These are phyloP conservation scores for Athelia psychrophila DNA, from an alignment of 1,284 basidiomycete species.

Conservation along the genomic window DNA sequence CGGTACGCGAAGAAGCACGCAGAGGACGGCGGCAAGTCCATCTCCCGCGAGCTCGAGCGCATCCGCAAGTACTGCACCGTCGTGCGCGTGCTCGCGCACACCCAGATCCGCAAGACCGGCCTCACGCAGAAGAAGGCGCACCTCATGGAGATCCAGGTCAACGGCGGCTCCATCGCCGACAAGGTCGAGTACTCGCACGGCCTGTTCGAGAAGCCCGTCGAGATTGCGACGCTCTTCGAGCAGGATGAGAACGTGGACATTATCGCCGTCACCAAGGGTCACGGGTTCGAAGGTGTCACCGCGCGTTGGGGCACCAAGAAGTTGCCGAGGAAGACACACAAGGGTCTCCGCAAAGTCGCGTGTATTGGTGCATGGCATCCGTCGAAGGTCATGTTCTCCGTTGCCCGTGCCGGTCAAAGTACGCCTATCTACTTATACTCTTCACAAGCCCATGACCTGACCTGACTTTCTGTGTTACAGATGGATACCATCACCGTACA, in stretches of 20 bases:
- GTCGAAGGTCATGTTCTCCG: constrained; percentile 99
- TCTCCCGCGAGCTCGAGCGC: constrained; percentile 96
- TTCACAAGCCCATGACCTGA: constrained; percentile 4
- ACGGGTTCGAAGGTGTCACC: constrained; percentile 99
- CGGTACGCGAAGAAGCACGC: constrained; percentile 99
- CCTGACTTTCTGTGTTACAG: constrained; percentile 34
- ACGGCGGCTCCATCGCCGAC: constrained; percentile 95
- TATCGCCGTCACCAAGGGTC: constrained; percentile 99
- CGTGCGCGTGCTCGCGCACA: constrained; percentile 98
- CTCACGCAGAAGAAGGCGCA: constrained; percentile 99
- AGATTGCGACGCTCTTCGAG: constrained; percentile 87
- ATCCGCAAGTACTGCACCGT: constrained; percentile 99
- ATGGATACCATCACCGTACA: constrained; percentile 99
- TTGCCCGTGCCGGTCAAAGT: constrained; percentile 99
- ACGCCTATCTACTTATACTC: constrained; percentile 26
- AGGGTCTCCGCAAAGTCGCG: constrained; percentile 99
- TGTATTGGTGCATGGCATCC: constrained; percentile 99
- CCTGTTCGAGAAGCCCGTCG: constrained; percentile 97
- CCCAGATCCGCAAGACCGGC: constrained; percentile 97
- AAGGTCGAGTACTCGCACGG: constrained; percentile 97
- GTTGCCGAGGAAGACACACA: constrained; percentile 98
- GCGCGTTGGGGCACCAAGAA: constrained; percentile 99
- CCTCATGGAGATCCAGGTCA: constrained; percentile 99
- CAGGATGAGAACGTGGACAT: constrained; percentile 97
- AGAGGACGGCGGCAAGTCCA: constrained; percentile 91